A percentile compares a stretch with the other conserved stretches of the same genome.
Conservation (phyloP, 306 rosid species). For the Prunus salicina region DNA sequence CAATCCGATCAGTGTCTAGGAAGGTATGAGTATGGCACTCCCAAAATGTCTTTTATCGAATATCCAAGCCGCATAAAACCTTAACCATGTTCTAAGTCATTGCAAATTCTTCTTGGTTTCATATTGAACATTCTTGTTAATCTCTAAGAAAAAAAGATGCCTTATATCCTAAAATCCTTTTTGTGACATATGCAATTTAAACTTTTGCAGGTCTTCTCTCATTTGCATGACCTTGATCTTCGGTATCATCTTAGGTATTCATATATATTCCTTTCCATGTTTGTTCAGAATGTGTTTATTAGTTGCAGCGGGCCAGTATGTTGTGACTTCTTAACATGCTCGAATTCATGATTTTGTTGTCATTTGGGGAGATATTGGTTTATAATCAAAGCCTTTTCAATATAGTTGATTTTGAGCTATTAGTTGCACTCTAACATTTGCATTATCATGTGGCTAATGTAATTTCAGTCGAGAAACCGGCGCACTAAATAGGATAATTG, state of each 20-base stretch:
- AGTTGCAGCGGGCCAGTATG: neutral
- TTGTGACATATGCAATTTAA: slow-evolving; percentile 6
- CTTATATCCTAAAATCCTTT: neutral
- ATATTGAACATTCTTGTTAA: neutral
- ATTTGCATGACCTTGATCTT: slow-evolving; percentile 96
- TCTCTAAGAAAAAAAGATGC: neutral
- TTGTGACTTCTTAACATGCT: neutral
- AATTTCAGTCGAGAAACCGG: slow-evolving; percentile 95
- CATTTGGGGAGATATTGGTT: neutral
- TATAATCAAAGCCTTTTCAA: neutral
- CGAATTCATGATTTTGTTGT: neutral
- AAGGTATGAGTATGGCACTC: slow-evolving; percentile 49
- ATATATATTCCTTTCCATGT: neutral
- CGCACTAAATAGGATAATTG: slow-evolving; percentile 83
- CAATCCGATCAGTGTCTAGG: slow-evolving; percentile 88
- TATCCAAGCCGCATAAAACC: too few species aligned
- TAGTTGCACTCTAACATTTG: slow-evolving; percentile 3
- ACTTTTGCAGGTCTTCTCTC: slow-evolving; percentile 78
- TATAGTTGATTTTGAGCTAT: neutral
- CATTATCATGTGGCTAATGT: slow-evolving; percentile 8
- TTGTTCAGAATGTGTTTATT: neutral
- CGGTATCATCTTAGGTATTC: slow-evolving; percentile 86
- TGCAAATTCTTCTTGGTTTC: neutral
- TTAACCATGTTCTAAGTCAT: neutral
- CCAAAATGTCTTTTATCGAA: slow-evolving; percentile 12